phyloP scores from a whole-genome alignment of 768 basidiomycete species.

The Grammothele lineata region DNA sequence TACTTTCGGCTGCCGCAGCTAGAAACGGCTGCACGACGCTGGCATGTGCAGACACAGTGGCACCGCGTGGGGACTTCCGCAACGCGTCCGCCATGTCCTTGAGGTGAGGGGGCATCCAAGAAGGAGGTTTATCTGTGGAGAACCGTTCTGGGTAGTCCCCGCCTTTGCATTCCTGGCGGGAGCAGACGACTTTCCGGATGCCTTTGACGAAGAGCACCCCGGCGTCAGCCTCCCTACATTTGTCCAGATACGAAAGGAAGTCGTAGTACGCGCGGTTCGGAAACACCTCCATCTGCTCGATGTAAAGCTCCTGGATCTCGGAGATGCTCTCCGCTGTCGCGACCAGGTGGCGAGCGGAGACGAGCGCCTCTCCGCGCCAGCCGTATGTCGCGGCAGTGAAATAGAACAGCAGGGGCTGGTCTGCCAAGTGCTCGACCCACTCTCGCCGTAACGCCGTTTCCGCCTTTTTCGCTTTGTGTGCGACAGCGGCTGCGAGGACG shows the following conservation, averaged over 20 bases:
- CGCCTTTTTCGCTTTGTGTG: conserved; percentile 1
- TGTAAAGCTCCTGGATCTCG: background rate
- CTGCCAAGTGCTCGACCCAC: background rate
- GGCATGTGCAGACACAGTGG: too few relatives aligned
- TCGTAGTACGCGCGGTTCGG: background rate
- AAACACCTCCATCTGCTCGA: conserved; percentile 3
- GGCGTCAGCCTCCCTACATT: too few relatives aligned
- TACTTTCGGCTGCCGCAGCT: too few relatives aligned
- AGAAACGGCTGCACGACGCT: too few relatives aligned
- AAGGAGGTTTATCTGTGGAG: too few relatives aligned
- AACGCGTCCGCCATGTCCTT: too few relatives aligned
- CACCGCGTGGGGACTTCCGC: too few relatives aligned
- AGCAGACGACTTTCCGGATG: too few relatives aligned
- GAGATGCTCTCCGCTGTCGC: conserved; percentile 14
- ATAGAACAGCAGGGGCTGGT: conserved; percentile 6
- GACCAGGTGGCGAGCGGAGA: conserved; percentile 27
- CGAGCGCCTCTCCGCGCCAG: conserved; percentile 37
- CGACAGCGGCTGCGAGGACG: conserved; percentile 2
- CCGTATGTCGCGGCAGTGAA: conserved; percentile 32
- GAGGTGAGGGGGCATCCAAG: too few relatives aligned
- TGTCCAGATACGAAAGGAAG: conserved; percentile 2
- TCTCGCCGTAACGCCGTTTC: background rate
- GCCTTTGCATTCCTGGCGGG: too few relatives aligned
- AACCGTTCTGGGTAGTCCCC: too few relatives aligned
- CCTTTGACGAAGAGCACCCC: too few relatives aligned